These are phyloP conservation scores for Dactylellina haptotyla DNA, from an alignment of 2,329 filamentous ascomycete species.

Conservation along the genomic window DNA sequence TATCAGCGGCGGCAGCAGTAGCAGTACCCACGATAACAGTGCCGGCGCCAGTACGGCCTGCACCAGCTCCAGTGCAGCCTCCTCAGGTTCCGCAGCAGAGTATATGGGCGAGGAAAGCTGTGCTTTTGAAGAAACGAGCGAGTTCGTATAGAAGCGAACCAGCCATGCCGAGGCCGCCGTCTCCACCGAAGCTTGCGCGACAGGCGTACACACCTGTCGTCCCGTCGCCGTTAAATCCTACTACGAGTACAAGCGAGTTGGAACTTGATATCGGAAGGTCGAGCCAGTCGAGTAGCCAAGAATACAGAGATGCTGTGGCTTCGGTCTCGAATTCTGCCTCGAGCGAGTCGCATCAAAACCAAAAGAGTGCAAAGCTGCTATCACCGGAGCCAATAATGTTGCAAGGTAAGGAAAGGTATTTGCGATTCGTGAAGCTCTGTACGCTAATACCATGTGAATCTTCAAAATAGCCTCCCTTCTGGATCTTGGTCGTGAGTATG, in stretches of 20 bases:
- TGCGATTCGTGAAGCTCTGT: background rate
- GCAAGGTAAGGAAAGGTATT: constrained; percentile 14
- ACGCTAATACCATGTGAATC: background rate
- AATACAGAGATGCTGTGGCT: background rate
- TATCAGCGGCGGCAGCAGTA: too few species aligned
- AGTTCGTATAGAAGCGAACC: constrained; percentile 17
- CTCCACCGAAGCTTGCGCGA: constrained; percentile 24
- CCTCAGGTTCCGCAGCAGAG: constrained; percentile 37
- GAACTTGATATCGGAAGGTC: constrained; percentile 17
- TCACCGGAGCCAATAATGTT: constrained; percentile 39
- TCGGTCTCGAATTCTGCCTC: constrained; percentile 23
- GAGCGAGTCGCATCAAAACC: constrained; percentile 6
- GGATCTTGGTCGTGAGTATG: constrained; percentile 50
- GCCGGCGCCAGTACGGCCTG: constrained; percentile 36
- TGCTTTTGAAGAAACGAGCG: constrained; percentile 36
- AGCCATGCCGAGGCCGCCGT: constrained; percentile 22
- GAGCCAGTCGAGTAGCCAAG: constrained; percentile 29
- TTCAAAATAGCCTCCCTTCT: constrained; percentile 38
- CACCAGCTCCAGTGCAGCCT: constrained; percentile 42
- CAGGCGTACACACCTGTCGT: constrained; percentile 58
- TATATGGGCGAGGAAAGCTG: constrained; percentile 44
- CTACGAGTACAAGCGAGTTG: constrained; percentile 50
- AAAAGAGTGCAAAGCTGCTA: constrained; percentile 14
- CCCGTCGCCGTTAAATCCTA: constrained; percentile 59
- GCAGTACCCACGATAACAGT: constrained; percentile 14